These are phyloP conservation scores for Tolypocladium ovalisporum DNA, from an alignment of 2,329 filamentous ascomycete genomes.

Conservation along the genomic window DNA sequence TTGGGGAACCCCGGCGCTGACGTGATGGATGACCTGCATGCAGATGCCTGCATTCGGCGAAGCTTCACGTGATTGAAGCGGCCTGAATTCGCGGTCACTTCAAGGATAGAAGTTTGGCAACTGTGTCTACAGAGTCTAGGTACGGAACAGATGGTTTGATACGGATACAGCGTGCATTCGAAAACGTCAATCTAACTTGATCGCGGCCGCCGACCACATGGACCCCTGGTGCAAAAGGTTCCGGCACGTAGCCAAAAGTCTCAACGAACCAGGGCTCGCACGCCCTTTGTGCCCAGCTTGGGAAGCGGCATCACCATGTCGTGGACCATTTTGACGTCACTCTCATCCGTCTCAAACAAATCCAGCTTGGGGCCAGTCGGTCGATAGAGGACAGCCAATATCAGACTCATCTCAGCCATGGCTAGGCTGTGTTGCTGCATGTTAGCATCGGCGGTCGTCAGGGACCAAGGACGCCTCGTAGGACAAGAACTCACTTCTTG, in stretches of 20 bases:
- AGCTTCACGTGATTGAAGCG: not conserved
- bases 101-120: too few relatives aligned
- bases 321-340: not conserved
- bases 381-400: not conserved
- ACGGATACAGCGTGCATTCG: too few relatives aligned
- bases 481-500: not conserved
- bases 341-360: not conserved
- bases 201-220: too few relatives aligned
- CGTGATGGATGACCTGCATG: not conserved
- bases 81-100: too few relatives aligned
- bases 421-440: not conserved
- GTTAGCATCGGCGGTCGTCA: not conserved
- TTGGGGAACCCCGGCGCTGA: not conserved
- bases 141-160: not conserved
- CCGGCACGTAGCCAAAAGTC: not conserved
- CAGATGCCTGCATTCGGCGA: not conserved
- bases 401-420: not conserved
- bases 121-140: too few relatives aligned
- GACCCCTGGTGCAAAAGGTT: not conserved
- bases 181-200: too few relatives aligned
- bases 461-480: too few relatives aligned
- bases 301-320: not conserved
- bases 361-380: not conserved
- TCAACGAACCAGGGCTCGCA: not conserved
- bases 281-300: not conserved